Base-by-base conservation (phyloP, 2,329 filamentous ascomycete species). In the Fusarium longipes region DNA sequence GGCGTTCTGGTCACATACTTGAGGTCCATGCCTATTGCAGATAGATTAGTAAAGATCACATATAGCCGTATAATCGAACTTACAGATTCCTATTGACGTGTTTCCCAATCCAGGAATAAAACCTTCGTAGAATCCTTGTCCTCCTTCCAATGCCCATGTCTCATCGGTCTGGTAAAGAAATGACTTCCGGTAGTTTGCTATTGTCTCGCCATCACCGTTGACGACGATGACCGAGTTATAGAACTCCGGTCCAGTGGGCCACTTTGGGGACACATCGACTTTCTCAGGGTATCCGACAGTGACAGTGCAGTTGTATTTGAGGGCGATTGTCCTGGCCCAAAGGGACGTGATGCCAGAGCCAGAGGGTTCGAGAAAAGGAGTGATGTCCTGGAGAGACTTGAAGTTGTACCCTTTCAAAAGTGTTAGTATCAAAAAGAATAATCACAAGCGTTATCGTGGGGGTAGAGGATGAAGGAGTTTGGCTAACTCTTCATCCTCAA, bases 261-360 rank as follows among this genome's bases (percentile, higher is more conserved):
- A 87, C 24, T 80, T 80, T 1, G 75, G 49, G 0, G 79, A 74
- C 1, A 84, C 72, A 48, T 89, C 87, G 1, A 85, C 85, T 69
- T 85, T 87, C 57, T 96, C 92, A 0, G 92, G 92, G 55, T 95
- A 96, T 1, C 92, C 92, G 2, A 88, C 87, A 1, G 87, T 85
- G 1, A 95, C 90, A 49, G 84, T 80, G 72, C 91, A 93, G 60
- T 89, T 82, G 71, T 91, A 83, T 68, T 88, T 88, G 22, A 87
- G 80, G 0, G 92, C 92, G 0, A 84, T 86, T 0, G 84, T 87
- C 35, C 87, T 82, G 0, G 91, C 91, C 92, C 92, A 96, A 20
- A 90, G 77, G 0, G 91, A 89, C 8, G 84, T 89, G 52, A 91
- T 87, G 0, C 92, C 92, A 0, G 86, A 81, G 7, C 86, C 84